Evolutionary conservation across 306 rosid genomes (phyloP).

Genomic region (Bauhinia variegata): DNA sequence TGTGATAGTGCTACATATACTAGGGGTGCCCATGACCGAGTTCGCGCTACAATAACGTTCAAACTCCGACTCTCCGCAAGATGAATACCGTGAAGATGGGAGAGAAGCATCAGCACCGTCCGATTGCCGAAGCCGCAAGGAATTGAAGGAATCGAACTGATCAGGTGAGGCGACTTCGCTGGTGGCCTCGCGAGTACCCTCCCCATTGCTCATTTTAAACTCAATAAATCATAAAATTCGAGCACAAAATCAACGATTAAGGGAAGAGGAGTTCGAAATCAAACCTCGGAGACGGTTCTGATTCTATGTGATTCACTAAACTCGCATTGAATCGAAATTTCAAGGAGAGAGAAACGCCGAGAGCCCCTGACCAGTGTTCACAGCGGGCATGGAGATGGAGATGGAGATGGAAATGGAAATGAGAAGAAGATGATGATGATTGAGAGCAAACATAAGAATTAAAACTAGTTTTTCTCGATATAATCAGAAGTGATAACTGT

Average conservation of each 20-base stretch:
- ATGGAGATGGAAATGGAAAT: no score
- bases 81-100: slow-evolving; percentile 60
- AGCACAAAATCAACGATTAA: neutral
- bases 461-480: no score
- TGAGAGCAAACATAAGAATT: no score
- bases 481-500: neutral
- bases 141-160: slow-evolving; percentile 49
- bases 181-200: slow-evolving; percentile 36
- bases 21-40: slow-evolving; percentile 84
- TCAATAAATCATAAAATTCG: slow-evolving; percentile 11
- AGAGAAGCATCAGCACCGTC: slow-evolving; percentile 39
- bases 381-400: neutral
- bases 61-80: slow-evolving; percentile 85
- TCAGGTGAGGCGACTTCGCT: slow-evolving; percentile 44
- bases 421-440: no score
- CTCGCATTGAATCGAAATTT: neutral
- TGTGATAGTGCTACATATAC: slow-evolving; percentile 69
- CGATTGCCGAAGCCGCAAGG: slow-evolving; percentile 43
- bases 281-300: neutral
- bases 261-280: neutral
- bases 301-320: neutral
- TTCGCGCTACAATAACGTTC: slow-evolving; percentile 91
- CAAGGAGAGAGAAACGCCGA: neutral
- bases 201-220: slow-evolving; percentile 47
- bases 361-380: neutral